Base-by-base conservation (phyloP, 2,329 filamentous ascomycete genomes). In the Mycosphaerella sp. region DNA sequence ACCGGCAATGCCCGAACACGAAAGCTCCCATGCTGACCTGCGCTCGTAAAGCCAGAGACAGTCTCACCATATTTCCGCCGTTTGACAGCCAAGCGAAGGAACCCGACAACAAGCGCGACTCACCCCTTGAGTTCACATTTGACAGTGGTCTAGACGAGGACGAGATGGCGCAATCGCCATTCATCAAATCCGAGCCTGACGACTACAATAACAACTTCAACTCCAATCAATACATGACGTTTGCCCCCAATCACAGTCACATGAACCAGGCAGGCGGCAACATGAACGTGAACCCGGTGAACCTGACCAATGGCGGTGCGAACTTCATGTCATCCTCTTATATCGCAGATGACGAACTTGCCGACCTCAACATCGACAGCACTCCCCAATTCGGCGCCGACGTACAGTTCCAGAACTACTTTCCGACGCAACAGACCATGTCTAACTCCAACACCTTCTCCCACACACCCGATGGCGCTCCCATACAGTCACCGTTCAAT, bases 401-500 rank as follows among this genome's bases (percentile, higher is more conserved):
- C 48, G 63, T 65, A 53, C 62, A 66, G 52, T 63, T 65, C 77
- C 79, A 61, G 57, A 71, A 72, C 43, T 78, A 64, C 55, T 36
- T 65, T 42, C 78, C 30, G 30, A 34, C 81, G 67, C 67, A 60
- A 61, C 66, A 56, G 59, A 61, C 53, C 27, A 80, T 83, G 42
- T 83, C 86, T 52, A 82, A 89, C 65, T 85, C 86, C 58, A 68
- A 70, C 64, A 82, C 88, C 55, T 97, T 86, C 70, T 95, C 91
- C 16, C 88, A 87, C 67, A 95, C 90, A 1, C 90, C 91, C 3
- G 91, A 97, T 55, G 89, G 89, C 46, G 86, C 89, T 47, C 89
- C 91, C 5, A 91, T 95, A 54, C 87, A 94, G 65, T 96, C 89
- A 63, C 91, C 91, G 0, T 96, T 89, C 64, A 79, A 87, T 37